phyloP scores from a whole-genome alignment of 2,329 filamentous ascomycete genomes.

The Corniculantispora saksenae region DNA sequence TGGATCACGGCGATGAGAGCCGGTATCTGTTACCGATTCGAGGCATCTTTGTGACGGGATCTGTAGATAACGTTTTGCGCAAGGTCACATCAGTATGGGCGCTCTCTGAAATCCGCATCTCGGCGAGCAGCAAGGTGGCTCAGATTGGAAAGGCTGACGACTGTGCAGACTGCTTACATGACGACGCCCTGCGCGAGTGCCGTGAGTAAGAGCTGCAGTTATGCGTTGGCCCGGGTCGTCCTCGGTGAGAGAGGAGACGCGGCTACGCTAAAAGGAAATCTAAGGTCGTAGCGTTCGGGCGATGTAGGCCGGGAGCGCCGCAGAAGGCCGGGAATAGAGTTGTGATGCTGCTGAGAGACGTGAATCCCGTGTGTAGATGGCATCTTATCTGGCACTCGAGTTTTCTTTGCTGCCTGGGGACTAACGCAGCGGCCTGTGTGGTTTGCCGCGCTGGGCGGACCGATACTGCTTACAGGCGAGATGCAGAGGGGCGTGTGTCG shows the following conservation, averaged over 20 bases:
- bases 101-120: background rate
- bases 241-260: background rate
- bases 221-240: background rate
- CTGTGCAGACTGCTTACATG: background rate
- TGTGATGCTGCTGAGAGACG: background rate
- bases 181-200: background rate
- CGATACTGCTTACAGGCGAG: background rate
- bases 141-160: slow-evolving; percentile 9
- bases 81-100: background rate
- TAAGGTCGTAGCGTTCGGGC: background rate
- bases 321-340: background rate
- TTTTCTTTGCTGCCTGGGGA: background rate
- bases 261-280: slow-evolving; percentile 3
- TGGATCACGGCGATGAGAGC: slow-evolving; percentile 2
- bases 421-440: background rate
- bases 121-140: slow-evolving; percentile 6
- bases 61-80: slow-evolving; percentile 2
- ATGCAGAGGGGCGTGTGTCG: background rate
- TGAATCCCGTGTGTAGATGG: slow-evolving; percentile 3
- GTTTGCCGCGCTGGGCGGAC: background rate
- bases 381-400: background rate
- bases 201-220: background rate
- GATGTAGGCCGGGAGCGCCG: background rate
- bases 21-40: slow-evolving; percentile 9
- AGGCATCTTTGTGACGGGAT: slow-evolving; percentile 3